Evolutionary conservation across 225 moss, liverwort and hornwort species (phyloP), one percentile per base, ranked within the genome.

Genomic region (Sphagnum tenellum): DNA sequence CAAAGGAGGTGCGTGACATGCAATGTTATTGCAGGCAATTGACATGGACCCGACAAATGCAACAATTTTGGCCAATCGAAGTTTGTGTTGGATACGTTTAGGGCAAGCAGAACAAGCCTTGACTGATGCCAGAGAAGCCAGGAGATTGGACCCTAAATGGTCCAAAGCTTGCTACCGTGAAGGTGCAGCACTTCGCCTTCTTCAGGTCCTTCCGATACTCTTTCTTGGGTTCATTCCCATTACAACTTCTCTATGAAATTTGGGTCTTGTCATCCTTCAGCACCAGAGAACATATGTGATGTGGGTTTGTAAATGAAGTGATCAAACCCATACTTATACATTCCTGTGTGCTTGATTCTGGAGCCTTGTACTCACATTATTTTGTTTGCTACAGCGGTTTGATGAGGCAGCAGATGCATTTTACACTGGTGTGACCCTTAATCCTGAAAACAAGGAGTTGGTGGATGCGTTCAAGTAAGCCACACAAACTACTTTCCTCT

Each of bases 371-470:
- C 1, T 60, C 11, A 46, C 61, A 57, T 66, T 59, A n/a, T 66
- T 12, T 75, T 56, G 63, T 61, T 29, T 71, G 61, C 66, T 70
- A 68, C 83, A 92, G 90, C 79, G 90, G 63, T 92, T 83, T 74
- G 83, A 79, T 10, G 96, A 98, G 72, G 96, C 96, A 67, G 96
- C 96, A 45, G 79, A 86, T 75, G 96, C 89, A 65, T 98, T 98
- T 56, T 98, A 92, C 67, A 73, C 64, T 49, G 96, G 92, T 55
- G 90, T 98, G 7, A 76, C 81, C 72, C 62, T 98, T 44, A 88
- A 89, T 63, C 96, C 96, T 5, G 71, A 90, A 29, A 92, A 87
- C 59, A 78, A 79, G 63, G 92, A 90, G 61, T 75, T 98, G 74
- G 71, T 90, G 46, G 79, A 74, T 46, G 75, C 90, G 12, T 96